Conservation (phyloP, 805 yeast genomes). For the Pichia rugopelliculosa region DNA sequence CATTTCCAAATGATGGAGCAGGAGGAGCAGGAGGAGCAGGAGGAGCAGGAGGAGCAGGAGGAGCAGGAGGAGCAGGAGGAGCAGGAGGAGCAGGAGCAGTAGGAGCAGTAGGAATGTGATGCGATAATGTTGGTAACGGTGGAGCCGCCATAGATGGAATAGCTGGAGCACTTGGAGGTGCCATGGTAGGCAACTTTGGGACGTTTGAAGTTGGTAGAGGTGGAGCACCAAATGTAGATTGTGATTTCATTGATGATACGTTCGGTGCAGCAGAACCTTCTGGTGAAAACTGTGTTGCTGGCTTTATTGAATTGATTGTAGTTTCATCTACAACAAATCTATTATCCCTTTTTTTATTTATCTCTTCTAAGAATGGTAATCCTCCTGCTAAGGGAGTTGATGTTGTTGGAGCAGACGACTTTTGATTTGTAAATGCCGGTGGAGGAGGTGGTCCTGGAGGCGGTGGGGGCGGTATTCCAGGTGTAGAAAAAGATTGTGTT, state of each 20-base stretch:
- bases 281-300: neutral
- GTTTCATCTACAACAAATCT: conserved; percentile 37
- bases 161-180: conserved; percentile 8
- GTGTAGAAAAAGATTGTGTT: conserved; percentile 16
- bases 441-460: conserved; percentile 12
- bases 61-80: conserved; percentile 14
- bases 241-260: neutral
- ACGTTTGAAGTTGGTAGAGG: conserved; percentile 9
- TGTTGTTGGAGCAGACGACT: neutral
- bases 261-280: conserved; percentile 1
- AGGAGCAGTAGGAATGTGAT: neutral
- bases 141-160: conserved; percentile 17
- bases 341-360: conserved; percentile 43
- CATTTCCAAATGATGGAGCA: conserved; percentile 8
- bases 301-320: conserved; percentile 3
- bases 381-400: conserved; percentile 27
- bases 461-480: conserved; percentile 15
- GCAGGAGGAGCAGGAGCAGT: conserved; percentile 9
- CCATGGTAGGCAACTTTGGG: conserved; percentile 17
- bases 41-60: conserved; percentile 16
- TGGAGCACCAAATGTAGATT: conserved; percentile 4
- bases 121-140: conserved; percentile 11
- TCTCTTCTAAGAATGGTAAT: conserved; percentile 48
- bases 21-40: conserved; percentile 19
- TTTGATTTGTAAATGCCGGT: conserved; percentile 11